Base-by-base conservation (phyloP, 192 early-diverging fungal genomes). In the Entomortierella beljakovae region DNA sequence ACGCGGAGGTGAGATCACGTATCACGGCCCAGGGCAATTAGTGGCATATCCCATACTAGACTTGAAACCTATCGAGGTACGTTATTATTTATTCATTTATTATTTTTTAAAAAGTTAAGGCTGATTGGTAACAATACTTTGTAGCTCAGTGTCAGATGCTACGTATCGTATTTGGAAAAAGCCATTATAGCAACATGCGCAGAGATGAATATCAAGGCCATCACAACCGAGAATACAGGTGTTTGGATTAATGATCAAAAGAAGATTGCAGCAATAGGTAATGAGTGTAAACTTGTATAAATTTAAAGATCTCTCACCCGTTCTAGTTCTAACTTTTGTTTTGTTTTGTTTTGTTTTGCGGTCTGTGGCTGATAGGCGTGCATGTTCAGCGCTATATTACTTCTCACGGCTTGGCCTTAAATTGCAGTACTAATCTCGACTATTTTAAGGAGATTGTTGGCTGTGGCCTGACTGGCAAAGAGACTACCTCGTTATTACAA, bases 11-110 rank as follows among this genome's bases (percentile, higher is more conserved):
- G 92, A 99, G 80, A 90, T 93, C 6, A 99, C 98, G 1, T 99
- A 94, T 73, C 98, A 99, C 81, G 98, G 98, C 0, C 98, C 97
- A 7, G 97, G 97, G 0, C 98, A 99, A 84, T 86, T 99, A 37
- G 94, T 99, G 22, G 94, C 90, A 16, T 99, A 99, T 71, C 98
- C 98, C 4, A 96, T 94, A 54, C 31, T 98, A 20, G 84, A 96
- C 80, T 81, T 99, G 34, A 82, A 86, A 32, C 87, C 91, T 58
- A 88, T 91, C 57, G 59, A 88, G 80, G 92, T 92, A 87, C 55
- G 69, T 31, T 54, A 29, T 54, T 54, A 5, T 54, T 54, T 54
- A 29, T 54, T 54, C 6, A 29, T 50, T 50, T 22, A 7, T 23
- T 50, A 16, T 50, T 50, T 23, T 22, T 53, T 8, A 28, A 29